phyloP scores from a whole-genome alignment of 208 protist genomes.

The Leptomonas seymouri region DNA sequence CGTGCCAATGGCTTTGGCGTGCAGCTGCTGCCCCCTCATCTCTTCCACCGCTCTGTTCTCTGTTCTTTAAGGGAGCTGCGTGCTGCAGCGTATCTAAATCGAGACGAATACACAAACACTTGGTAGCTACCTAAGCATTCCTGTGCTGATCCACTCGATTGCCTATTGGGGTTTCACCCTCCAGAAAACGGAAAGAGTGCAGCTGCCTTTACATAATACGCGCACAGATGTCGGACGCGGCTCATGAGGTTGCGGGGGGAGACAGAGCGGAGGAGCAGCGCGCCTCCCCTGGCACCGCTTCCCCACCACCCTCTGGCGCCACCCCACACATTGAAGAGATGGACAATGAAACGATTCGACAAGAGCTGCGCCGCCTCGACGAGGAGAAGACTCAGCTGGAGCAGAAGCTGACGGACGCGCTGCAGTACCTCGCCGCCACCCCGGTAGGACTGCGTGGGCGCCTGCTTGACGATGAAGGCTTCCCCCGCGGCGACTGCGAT shows the following conservation, averaged over 20 bases:
- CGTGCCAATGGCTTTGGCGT: no score
- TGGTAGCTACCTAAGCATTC: no score
- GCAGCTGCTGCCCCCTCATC: no score
- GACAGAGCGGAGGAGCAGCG: background rate
- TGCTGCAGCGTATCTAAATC: no score
- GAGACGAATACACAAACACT: no score
- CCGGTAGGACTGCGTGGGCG: slow-evolving; percentile 62
- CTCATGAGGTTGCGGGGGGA: background rate
- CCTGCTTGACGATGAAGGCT: slow-evolving; percentile 83
- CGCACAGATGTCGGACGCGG: background rate
- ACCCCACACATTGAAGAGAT: slow-evolving; percentile 23
- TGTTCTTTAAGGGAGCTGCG: no score
- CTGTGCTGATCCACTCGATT: no score
- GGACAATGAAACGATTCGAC: slow-evolving; percentile 18
- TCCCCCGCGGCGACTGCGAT: slow-evolving; percentile 83
- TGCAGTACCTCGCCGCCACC: slow-evolving; percentile 65
- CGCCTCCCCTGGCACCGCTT: background rate
- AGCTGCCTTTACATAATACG: no score
- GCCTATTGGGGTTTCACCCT: no score
- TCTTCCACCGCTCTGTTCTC: no score
- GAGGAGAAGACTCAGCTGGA: slow-evolving; percentile 39
- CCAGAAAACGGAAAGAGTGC: no score
- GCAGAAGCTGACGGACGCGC: slow-evolving; percentile 49
- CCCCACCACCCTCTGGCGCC: no score
- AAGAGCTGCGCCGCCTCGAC: slow-evolving; percentile 48